Base-by-base conservation (phyloP, 2,329 filamentous ascomycete species). In the Aspergillus sp. region DNA sequence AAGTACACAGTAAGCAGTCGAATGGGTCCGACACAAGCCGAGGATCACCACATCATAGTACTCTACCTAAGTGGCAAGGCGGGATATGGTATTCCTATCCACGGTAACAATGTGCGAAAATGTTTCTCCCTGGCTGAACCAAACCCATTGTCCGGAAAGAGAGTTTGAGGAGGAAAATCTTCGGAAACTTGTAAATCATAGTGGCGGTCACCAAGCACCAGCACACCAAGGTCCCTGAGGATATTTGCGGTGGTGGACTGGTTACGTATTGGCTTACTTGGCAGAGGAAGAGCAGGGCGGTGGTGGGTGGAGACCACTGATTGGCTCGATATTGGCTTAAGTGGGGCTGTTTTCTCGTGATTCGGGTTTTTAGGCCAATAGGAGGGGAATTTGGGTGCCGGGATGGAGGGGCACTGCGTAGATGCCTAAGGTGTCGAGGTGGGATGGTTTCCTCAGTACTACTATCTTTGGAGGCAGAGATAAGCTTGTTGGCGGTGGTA, bases 251-350 rank as follows among this genome's bases (percentile, higher is more conserved):
- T 27, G 7, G 39, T 19, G 7, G n/a, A 30, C 2, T 15, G 41
- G 53, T 55, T 47, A 55, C 53, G 53, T 55, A 55, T 39, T 36
- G 53, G 52, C 39, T 36, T 8, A n/a, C 41, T 55, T 47, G 53
- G 53, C 53, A 32, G 19, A 15, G 11, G 30, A 19, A 32, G n/a
- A 36, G 17, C 8, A 52, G 27, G 19, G 10, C 32, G n/a, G 19
- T 32, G 21, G 21, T 23, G 39, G 25, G 39, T 21, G 32, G 39
- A 27, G n/a, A 13, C 17, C 13, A n/a, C 3, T 57, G 42, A 64
- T 64, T 64, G 62, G 62, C 8, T n/a, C 23, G 47, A 62, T 39
- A 64, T 62, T 58, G 42, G 57, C 41, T 21, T 57, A 21, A 44
- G 17, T 21, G 56, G 51, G 49, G 48, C 49, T 57, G 25, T 8